A percentile compares a stretch with the other conserved stretches of the same genome.
These are phyloP conservation scores for Cotoneaster glaucophyllus DNA, from an alignment of 306 rosid species.

Conservation along the genomic window DNA sequence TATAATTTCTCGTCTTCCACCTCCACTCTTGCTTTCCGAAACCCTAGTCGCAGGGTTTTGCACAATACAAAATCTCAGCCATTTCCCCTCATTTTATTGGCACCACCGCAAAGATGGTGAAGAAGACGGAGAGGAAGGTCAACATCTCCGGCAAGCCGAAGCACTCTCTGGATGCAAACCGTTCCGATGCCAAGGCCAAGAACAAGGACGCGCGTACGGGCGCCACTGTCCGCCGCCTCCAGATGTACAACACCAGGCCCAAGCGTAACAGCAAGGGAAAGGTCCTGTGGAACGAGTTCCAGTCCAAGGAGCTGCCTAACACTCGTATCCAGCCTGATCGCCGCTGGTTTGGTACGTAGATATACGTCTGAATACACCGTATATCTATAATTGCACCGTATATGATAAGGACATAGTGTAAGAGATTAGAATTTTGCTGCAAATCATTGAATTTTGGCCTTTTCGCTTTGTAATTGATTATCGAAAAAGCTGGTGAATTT, in stretches of 20 bases:
- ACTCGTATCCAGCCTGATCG: constrained; percentile 93
- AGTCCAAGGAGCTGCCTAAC: constrained; percentile 64
- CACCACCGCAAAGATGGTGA: constrained; percentile 42
- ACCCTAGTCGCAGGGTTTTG: background rate
- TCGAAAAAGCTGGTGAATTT: background rate
- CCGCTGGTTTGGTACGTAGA: constrained; percentile 66
- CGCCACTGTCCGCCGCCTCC: constrained; percentile 85
- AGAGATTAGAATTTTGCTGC: background rate
- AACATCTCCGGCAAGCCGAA: constrained; percentile 80
- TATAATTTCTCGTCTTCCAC: background rate
- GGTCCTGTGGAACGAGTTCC: constrained; percentile 47
- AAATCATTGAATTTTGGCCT: background rate
- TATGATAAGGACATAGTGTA: background rate
- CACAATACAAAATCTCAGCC: background rate
- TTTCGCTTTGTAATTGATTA: background rate
- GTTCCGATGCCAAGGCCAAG: constrained; percentile 34
- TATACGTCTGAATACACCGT: background rate
- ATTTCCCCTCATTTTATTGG: background rate
- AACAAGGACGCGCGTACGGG: constrained; percentile 47
- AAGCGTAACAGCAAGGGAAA: constrained; percentile 55
- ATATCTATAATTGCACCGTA: background rate
- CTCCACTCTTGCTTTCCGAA: background rate
- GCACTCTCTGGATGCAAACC: constrained; percentile 80
- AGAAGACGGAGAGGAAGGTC: constrained; percentile 62
- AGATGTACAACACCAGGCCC: constrained; percentile 81